Conservation (phyloP, 441 rosid genomes). For the Omphalea diandra region DNA sequence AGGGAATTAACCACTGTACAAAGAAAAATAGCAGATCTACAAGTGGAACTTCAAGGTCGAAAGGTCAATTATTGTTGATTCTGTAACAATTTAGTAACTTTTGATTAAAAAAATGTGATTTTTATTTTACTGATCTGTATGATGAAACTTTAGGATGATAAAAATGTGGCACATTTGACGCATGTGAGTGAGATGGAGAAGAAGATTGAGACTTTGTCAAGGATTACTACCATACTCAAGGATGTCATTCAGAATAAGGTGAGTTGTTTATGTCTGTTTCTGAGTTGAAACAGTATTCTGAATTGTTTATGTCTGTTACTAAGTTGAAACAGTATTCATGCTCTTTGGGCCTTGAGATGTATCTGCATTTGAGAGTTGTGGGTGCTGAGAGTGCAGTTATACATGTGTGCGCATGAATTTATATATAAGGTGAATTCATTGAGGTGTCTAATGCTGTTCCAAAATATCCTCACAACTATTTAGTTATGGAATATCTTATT, state of each 20-base stretch:
- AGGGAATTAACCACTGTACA: constrained; percentile 81
- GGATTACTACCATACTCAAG: constrained; percentile 85
- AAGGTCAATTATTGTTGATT: no score
- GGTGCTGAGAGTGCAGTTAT: background rate
- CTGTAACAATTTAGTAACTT: no score
- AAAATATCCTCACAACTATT: background rate
- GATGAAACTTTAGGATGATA: constrained; percentile 62
- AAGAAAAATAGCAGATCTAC: constrained; percentile 87
- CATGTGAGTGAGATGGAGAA: constrained; percentile 94
- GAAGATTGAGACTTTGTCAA: constrained; percentile 82
- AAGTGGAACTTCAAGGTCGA: constrained; percentile 97
- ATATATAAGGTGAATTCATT: background rate
- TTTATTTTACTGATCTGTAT: background rate
- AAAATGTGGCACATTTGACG: constrained; percentile 91
- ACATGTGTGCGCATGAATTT: background rate
- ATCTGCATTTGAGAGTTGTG: background rate
- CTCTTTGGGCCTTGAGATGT: background rate
- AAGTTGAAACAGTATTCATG: background rate
- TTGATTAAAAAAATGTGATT: no score
- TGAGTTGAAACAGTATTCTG: constrained; percentile 23
- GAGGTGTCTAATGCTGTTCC: background rate
- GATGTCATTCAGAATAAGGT: constrained; percentile 99
- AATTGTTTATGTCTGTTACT: background rate
- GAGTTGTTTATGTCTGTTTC: constrained; percentile 8
- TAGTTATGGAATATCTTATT: background rate